Conservation (phyloP, 2,329 filamentous ascomycete species). For the Aspergillus sp. region DNA sequence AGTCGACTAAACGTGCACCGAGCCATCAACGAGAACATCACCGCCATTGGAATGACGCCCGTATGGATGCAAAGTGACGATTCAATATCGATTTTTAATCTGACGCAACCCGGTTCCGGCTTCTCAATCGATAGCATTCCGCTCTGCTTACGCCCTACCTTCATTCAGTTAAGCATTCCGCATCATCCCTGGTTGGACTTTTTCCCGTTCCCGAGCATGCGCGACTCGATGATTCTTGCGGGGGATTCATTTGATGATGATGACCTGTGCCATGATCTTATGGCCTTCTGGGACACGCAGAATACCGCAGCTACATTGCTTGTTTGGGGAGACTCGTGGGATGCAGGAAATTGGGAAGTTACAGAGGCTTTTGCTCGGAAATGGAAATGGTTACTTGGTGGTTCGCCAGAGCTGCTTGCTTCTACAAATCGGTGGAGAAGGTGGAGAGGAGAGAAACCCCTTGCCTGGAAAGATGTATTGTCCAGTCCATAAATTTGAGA, state of each 20-base stretch:
- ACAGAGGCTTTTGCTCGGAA: conserved; percentile 47
- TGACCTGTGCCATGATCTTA: conserved; percentile 38
- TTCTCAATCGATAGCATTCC: conserved; percentile 18
- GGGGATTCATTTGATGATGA: conserved; percentile 18
- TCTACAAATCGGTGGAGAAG: conserved; percentile 28
- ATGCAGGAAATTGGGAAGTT: conserved; percentile 49
- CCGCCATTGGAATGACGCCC: conserved; percentile 24
- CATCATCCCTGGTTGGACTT: conserved; percentile 44
- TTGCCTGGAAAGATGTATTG: conserved; percentile 15
- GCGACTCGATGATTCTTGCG: conserved; percentile 39
- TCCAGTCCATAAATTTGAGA: neutral
- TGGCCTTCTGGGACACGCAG: conserved; percentile 30
- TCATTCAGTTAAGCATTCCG: conserved; percentile 33
- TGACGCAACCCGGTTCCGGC: neutral
- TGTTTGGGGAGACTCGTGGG: conserved; percentile 52
- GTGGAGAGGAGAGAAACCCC: conserved; percentile 22
- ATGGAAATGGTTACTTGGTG: conserved; percentile 39
- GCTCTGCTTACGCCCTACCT: conserved; percentile 34
- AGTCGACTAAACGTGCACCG: conserved; percentile 38
- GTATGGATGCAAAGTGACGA: conserved; percentile 23
- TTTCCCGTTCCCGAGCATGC: conserved; percentile 33
- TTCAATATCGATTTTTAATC: conserved; percentile 24
- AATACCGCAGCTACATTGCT: conserved; percentile 32
- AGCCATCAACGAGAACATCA: conserved; percentile 30
- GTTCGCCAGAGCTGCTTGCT: conserved; percentile 25